A percentile compares a stretch with the other conserved stretches of the same genome.
Evolutionary conservation across 1,284 basidiomycete genomes (phyloP).

Genomic region (Heterobasidion irregulare): DNA sequence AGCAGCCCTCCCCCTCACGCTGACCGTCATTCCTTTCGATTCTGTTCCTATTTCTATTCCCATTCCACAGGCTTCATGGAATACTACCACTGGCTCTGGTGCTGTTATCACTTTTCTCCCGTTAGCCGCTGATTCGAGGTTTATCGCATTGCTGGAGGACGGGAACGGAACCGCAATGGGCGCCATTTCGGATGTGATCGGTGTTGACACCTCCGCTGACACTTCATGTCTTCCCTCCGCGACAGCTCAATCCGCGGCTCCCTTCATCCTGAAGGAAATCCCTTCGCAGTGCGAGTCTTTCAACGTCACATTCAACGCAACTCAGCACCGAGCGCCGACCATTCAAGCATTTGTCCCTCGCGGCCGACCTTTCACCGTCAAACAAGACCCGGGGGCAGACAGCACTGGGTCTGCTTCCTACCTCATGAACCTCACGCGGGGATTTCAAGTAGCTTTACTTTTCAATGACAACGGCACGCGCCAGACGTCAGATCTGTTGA

Average conservation of each 20-base stretch:
- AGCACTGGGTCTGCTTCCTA: slow-evolving; percentile 31
- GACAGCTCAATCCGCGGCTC: slow-evolving; percentile 3
- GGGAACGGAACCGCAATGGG: slow-evolving; percentile 27
- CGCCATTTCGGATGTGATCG: slow-evolving; percentile 39
- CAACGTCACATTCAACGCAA: slow-evolving; percentile 32
- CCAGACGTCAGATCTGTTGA: slow-evolving; percentile 20
- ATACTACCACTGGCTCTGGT: slow-evolving; percentile 29
- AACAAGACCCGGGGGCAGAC: slow-evolving; percentile 20
- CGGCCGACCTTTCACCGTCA: slow-evolving; percentile 29
- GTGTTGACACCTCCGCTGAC: slow-evolving; percentile 31
- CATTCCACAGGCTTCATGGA: slow-evolving; percentile 29
- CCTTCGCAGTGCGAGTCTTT: slow-evolving; percentile 46
- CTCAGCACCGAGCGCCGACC: slow-evolving; percentile 26
- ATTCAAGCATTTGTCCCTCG: slow-evolving; percentile 38
- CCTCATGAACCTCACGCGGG: slow-evolving; percentile 29
- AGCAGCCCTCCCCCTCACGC: slow-evolving; percentile 30
- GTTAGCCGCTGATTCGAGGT: slow-evolving; percentile 35
- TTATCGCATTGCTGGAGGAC: slow-evolving; percentile 50
- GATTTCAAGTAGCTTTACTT: slow-evolving; percentile 32
- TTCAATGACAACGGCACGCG: slow-evolving; percentile 20
- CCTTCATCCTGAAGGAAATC: slow-evolving; percentile 18
- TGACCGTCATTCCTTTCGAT: slow-evolving; percentile 48
- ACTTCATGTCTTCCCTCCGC: slow-evolving; percentile 31
- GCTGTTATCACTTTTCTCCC: slow-evolving; percentile 45
- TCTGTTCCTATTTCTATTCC: slow-evolving; percentile 38